phyloP scores from a whole-genome alignment of 306 rosid species.

The Vigna reflexopilosa region DNA sequence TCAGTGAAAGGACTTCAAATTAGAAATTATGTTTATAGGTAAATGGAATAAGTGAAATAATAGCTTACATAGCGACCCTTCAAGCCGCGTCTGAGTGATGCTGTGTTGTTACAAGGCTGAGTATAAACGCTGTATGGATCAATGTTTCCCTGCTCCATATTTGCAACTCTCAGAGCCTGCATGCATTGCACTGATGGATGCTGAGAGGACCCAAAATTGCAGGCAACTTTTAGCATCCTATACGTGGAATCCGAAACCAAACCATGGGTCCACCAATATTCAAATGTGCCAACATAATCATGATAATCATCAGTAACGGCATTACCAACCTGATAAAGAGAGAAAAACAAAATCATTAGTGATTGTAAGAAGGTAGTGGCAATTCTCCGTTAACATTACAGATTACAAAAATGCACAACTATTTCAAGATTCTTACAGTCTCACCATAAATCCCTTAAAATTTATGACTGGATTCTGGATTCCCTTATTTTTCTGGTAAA shows the following conservation, averaged over 20 bases:
- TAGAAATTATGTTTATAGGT: constrained; percentile 1
- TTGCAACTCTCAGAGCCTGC: constrained; percentile 63
- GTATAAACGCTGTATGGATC: constrained; percentile 89
- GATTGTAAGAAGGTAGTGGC: constrained; percentile 19
- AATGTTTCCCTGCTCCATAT: constrained; percentile 79
- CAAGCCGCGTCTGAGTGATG: constrained; percentile 62
- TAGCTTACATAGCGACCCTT: constrained; percentile 85
- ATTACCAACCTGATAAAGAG: constrained; percentile 79
- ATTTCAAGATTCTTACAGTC: constrained; percentile 37
- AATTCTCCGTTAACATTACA: neutral
- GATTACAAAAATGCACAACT: constrained; percentile 20
- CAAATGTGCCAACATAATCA: constrained; percentile 85
- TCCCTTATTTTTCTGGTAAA: constrained; percentile 76
- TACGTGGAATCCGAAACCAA: constrained; percentile 93
- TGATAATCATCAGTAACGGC: constrained; percentile 94
- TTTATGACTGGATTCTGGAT: constrained; percentile 73
- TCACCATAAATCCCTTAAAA: constrained; percentile 92
- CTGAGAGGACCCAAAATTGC: constrained; percentile 71
- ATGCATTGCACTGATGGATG: constrained; percentile 82
- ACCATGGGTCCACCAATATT: constrained; percentile 98
- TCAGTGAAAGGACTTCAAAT: neutral
- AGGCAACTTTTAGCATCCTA: constrained; percentile 55
- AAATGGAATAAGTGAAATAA: constrained; percentile 25
- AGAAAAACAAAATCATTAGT: constrained; percentile 33
- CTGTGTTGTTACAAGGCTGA: constrained; percentile 68